Evolutionary conservation across 2,329 filamentous ascomycete genomes (phyloP).

Genomic region (Gaeumannomyces sp.): DNA sequence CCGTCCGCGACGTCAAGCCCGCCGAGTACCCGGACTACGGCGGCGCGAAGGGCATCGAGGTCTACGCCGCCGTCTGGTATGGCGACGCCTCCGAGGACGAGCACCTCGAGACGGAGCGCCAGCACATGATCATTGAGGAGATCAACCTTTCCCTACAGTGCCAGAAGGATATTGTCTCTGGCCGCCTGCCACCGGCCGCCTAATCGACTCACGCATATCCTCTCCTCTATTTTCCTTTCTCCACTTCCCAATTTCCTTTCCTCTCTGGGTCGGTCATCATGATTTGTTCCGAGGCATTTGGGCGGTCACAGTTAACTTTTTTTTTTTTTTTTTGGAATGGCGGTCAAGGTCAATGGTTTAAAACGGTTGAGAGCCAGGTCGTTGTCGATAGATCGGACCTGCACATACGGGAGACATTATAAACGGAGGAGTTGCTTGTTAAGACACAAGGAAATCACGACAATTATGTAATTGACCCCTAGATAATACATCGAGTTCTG

Average conservation of each 20-base stretch:
- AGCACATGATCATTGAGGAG: conserved; percentile 20
- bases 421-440: no score
- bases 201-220: neutral
- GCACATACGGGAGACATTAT: no score
- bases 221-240: neutral
- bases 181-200: conserved; percentile 1
- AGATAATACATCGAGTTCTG: no score
- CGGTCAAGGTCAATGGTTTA: no score
- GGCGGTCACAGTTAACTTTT: no score
- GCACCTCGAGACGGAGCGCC: conserved; percentile 19
- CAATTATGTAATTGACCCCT: no score
- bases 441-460: no score
- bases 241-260: neutral
- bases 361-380: no score
- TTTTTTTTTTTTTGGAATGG: no score
- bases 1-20: conserved; percentile 15
- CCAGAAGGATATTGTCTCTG: conserved; percentile 18
- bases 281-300: neutral
- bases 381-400: no score
- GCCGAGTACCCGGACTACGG: conserved; percentile 9
- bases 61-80: conserved; percentile 20
- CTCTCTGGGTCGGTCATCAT: neutral
- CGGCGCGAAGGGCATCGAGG: conserved; percentile 13
- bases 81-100: conserved; percentile 16
- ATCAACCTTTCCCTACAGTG: conserved; percentile 17